Evolutionary conservation across 139 green algal species (phyloP).

Genomic region (Tetradesmus obliquus): DNA sequence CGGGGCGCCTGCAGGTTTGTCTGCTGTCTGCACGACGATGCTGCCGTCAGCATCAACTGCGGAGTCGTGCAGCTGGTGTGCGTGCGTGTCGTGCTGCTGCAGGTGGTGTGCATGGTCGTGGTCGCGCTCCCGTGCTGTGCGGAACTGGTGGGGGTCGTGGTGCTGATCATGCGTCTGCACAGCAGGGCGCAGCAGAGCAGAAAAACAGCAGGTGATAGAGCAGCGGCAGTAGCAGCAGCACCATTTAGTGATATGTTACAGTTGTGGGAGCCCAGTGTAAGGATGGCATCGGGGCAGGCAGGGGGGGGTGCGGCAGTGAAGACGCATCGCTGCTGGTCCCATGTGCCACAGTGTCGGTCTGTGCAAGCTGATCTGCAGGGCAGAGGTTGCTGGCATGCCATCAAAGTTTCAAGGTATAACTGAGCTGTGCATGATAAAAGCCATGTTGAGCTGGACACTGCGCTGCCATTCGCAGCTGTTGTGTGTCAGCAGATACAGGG

Average conservation of each 20-base stretch:
- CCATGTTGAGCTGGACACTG: neutral
- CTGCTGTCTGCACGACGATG: neutral
- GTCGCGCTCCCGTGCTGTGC: neutral
- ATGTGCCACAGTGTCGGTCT: too few species aligned
- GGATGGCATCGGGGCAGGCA: too few species aligned
- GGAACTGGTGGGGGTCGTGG: neutral
- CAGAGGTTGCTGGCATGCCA: too few species aligned
- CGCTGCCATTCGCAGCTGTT: too few species aligned
- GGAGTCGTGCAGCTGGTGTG: neutral
- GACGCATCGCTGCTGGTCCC: too few species aligned
- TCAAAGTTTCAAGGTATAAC: too few species aligned
- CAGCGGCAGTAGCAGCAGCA: neutral
- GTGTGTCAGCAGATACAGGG: too few species aligned
- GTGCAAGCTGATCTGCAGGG: too few species aligned
- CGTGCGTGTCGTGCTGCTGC: neutral
- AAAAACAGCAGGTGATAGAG: too few species aligned
- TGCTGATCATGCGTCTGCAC: neutral
- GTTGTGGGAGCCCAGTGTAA: too few species aligned
- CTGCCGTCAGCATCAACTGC: constrained; percentile 7
- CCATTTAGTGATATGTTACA: too few species aligned
- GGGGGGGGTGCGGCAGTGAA: too few species aligned
- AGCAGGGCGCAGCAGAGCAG: neutral
- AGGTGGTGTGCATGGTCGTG: neutral
- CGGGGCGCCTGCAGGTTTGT: neutral
- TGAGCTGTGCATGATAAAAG: neutral